phyloP scores from a whole-genome alignment of 495 filamentous ascomycete genomes.

The Chaetomium cochliodes region DNA sequence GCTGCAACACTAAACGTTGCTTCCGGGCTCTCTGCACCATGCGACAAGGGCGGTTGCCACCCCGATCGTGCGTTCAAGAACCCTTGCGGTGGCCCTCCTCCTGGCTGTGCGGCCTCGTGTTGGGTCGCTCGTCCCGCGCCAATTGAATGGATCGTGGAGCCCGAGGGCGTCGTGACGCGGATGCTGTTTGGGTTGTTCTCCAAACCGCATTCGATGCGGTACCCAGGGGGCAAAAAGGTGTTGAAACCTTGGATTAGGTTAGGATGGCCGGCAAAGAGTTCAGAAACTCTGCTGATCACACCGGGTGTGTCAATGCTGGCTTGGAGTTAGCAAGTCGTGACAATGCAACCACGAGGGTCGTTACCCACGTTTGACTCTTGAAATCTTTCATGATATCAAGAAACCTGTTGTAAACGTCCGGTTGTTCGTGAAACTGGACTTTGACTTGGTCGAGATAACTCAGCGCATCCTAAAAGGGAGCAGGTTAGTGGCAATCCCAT shows the following conservation, averaged over 20 bases:
- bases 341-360: neutral
- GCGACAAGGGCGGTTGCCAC: slow-evolving; percentile 56
- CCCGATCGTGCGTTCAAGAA: slow-evolving; percentile 41
- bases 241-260: slow-evolving; percentile 98
- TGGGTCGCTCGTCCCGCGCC: slow-evolving; percentile 45
- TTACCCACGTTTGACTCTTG: slow-evolving; percentile 88
- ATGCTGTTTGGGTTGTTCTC: slow-evolving; percentile 92
- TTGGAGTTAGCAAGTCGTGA: slow-evolving; percentile 16
- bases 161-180: slow-evolving; percentile 93
- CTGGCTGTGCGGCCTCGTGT: slow-evolving; percentile 42
- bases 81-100: slow-evolving; percentile 36
- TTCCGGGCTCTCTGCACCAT: slow-evolving; percentile 56
- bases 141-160: slow-evolving; percentile 59
- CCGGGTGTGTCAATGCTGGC: slow-evolving; percentile 92
- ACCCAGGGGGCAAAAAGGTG: slow-evolving; percentile 95
- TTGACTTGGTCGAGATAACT: slow-evolving; percentile 99
- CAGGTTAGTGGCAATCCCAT: slow-evolving; percentile 15
- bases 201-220: slow-evolving; percentile 93
- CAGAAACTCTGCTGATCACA: slow-evolving; percentile 94
- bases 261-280: slow-evolving; percentile 94
- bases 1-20: slow-evolving; percentile 52
- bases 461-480: slow-evolving; percentile 72
- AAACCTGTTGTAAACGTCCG: slow-evolving; percentile 97
- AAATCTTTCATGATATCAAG: slow-evolving; percentile 99
- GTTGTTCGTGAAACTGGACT: slow-evolving; percentile 93